Evolutionary conservation across 2,329 filamentous ascomycete genomes (phyloP).

Genomic region (Exophiala phaeomuriformis): DNA sequence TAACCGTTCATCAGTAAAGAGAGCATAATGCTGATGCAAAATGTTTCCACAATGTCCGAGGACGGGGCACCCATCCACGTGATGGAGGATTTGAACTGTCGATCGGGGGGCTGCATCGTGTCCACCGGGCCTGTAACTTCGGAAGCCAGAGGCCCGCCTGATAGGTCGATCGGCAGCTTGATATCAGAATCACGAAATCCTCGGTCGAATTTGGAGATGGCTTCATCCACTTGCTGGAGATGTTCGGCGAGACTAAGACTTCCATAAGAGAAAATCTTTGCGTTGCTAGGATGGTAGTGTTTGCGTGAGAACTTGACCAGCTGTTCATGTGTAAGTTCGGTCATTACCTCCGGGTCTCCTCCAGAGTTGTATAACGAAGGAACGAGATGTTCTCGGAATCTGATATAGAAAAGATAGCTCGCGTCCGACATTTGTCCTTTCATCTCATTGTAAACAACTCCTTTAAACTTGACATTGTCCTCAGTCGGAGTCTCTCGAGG

Average conservation of each 20-base stretch:
- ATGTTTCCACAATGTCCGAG: constrained; percentile 75
- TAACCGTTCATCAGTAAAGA: constrained; percentile 88
- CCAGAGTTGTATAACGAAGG: constrained; percentile 94
- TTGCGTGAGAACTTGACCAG: constrained; percentile 79
- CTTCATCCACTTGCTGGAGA: constrained; percentile 66
- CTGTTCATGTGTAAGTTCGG: constrained; percentile 86
- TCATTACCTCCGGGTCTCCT: constrained; percentile 92
- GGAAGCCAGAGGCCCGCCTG: constrained; percentile 58
- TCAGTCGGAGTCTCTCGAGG: constrained; percentile 46
- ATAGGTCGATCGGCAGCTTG: constrained; percentile 67
- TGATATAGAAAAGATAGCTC: constrained; percentile 90
- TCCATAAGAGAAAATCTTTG: constrained; percentile 91
- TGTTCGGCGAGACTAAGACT: constrained; percentile 82
- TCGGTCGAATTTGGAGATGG: constrained; percentile 65
- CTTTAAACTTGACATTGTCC: constrained; percentile 70
- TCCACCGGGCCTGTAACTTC: constrained; percentile 75
- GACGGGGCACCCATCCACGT: constrained; percentile 88
- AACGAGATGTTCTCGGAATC: constrained; percentile 90
- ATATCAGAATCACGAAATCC: constrained; percentile 64
- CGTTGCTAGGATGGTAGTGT: constrained; percentile 96
- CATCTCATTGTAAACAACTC: constrained; percentile 99
- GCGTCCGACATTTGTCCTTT: constrained; percentile 98
- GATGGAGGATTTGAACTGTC: constrained; percentile 87
- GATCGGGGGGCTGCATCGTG: constrained; percentile 73
- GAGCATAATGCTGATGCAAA: constrained; percentile 73